These are phyloP conservation scores for Penicillium angulare DNA, from an alignment of 495 filamentous ascomycete genomes.

Conservation along the genomic window DNA sequence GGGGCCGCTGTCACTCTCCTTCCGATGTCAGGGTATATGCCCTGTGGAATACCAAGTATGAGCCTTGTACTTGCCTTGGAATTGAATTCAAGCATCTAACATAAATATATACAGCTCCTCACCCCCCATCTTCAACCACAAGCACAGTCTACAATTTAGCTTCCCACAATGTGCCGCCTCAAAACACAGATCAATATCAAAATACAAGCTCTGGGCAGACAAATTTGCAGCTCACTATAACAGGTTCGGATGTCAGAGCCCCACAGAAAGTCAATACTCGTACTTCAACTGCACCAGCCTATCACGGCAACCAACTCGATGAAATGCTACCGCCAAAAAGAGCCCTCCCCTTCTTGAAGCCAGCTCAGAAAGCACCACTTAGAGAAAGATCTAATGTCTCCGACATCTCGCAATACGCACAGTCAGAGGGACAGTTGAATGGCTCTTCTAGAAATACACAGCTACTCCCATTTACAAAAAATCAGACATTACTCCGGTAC, in stretches of 20 bases:
- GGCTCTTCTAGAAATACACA: background rate
- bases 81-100: background rate
- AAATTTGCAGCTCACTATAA: background rate
- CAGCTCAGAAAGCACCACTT: conserved; percentile 18
- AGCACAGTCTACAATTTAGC: conserved; percentile 4
- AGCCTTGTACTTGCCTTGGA: background rate
- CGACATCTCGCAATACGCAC: background rate
- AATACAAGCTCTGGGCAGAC: background rate
- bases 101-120: background rate
- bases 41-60: conserved; percentile 13
- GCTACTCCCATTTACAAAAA: too few species aligned
- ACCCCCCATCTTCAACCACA: conserved; percentile 8
- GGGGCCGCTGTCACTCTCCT: conserved; percentile 3
- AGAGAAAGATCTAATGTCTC: background rate
- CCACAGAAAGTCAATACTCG: conserved; percentile 1
- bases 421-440: background rate
- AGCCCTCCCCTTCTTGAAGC: conserved; percentile 41
- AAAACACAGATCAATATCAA: too few species aligned
- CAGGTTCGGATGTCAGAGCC: too few species aligned
- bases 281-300: conserved; percentile 17
- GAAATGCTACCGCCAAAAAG: conserved; percentile 47
- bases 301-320: conserved; percentile 29
- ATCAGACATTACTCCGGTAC: too few species aligned
- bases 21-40: conserved; percentile 5
- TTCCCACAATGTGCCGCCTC: background rate